Conservation (phyloP, 192 early-diverging fungal genomes). For the Backusella liffmaniae region DNA sequence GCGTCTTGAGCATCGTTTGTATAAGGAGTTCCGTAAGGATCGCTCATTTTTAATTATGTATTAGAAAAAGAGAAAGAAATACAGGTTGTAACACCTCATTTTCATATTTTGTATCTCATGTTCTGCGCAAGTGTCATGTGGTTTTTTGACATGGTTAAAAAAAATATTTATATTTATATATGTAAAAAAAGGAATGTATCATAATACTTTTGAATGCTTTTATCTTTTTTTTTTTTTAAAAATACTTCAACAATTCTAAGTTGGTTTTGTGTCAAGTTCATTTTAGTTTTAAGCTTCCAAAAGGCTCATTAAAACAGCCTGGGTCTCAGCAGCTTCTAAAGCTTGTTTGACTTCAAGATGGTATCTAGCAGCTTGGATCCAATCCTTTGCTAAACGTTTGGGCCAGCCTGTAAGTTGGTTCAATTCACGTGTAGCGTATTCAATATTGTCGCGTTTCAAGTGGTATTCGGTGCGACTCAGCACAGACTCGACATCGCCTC, state of each 20-base stretch:
- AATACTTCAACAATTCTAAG: background rate
- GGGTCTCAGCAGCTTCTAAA: conserved; percentile 53
- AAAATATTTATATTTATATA: no score
- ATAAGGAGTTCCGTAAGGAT: conserved; percentile 11
- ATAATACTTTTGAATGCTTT: background rate
- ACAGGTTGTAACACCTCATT: background rate
- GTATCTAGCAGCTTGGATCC: conserved; percentile 73
- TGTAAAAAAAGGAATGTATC: background rate
- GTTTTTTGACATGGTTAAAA: background rate
- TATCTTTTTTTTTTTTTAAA: background rate
- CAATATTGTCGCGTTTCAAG: conserved; percentile 72
- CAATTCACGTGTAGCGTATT: conserved; percentile 79
- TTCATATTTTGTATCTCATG: background rate
- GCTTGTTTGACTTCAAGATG: conserved; percentile 87
- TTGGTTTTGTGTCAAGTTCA: background rate
- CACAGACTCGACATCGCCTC: conserved; percentile 79
- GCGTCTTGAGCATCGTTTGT: conserved; percentile 49
- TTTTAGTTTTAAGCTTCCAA: background rate
- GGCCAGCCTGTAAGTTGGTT: conserved; percentile 92
- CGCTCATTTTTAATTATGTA: background rate
- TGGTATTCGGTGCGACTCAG: conserved; percentile 72
- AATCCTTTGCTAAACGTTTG: conserved; percentile 78
- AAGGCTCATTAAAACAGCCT: background rate
- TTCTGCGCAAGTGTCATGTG: background rate
- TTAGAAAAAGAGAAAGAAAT: background rate